phyloP scores from a whole-genome alignment of 1,284 basidiomycete species.

The Microbotryum intermedium region DNA sequence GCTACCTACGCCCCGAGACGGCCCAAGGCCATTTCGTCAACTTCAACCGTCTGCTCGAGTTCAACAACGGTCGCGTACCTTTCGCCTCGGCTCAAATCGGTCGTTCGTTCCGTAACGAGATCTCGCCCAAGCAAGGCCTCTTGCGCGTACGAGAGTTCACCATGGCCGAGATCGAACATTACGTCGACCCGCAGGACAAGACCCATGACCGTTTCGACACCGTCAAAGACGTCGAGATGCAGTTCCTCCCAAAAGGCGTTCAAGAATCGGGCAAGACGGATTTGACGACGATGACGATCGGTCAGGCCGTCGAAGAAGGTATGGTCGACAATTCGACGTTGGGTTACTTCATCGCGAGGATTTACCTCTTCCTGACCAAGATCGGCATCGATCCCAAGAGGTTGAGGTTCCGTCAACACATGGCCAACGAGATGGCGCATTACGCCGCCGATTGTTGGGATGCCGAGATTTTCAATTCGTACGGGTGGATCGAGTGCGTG shows the following conservation, averaged over 20 bases:
- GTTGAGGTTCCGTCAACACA: conserved; percentile 91
- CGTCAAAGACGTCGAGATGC: conserved; percentile 64
- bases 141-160: conserved; percentile 95
- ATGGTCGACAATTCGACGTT: conserved; percentile 95
- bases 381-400: conserved; percentile 84
- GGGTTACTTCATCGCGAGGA: conserved; percentile 92
- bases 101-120: conserved; percentile 94
- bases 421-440: conserved; percentile 97
- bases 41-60: conserved; percentile 92
- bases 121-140: conserved; percentile 89
- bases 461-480: conserved; percentile 89
- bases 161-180: conserved; percentile 99
- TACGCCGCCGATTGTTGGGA: conserved; percentile 99
- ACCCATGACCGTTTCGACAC: conserved; percentile 74
- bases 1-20: conserved; percentile 93
- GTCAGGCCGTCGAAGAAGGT: conserved; percentile 73
- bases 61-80: conserved; percentile 92
- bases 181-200: conserved; percentile 91
- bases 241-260: conserved; percentile 71
- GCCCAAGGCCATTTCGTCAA: conserved; percentile 99
- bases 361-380: conserved; percentile 80
- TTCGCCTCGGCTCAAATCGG: conserved; percentile 98
- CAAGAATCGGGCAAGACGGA: conserved; percentile 69
- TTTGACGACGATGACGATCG: conserved; percentile 61
- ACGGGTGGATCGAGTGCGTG: conserved; percentile 98